phyloP scores from a whole-genome alignment of 2,329 filamentous ascomycete genomes.

The Botryotinia narcissicola region DNA sequence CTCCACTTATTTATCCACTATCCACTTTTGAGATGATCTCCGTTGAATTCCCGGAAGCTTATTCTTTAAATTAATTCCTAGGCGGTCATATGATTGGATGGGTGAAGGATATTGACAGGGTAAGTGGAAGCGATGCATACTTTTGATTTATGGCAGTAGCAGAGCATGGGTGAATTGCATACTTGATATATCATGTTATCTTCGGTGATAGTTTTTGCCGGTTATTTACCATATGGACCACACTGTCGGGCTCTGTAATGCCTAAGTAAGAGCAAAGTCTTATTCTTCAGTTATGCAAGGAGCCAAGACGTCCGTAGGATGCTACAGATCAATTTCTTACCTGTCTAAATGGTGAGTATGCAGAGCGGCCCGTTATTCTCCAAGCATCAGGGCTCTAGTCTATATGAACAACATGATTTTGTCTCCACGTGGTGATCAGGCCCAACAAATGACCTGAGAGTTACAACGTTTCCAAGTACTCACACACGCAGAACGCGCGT shows the following conservation, averaged over 20 bases:
- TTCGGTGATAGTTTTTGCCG: background rate
- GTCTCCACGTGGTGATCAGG: background rate
- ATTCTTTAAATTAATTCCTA: background rate
- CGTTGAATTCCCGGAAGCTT: background rate
- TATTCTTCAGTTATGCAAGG: background rate
- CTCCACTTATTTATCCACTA: background rate
- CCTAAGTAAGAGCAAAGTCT: background rate
- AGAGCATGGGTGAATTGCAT: background rate
- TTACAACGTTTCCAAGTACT: background rate
- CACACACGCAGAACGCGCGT: background rate
- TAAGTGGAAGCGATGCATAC: background rate
- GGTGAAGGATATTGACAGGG: background rate
- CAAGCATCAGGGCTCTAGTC: background rate
- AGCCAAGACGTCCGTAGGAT: background rate
- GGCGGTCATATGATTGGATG: background rate
- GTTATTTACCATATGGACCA: background rate
- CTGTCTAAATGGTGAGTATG: background rate
- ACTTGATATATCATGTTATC: background rate
- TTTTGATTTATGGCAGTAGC: background rate
- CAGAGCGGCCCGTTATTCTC: background rate
- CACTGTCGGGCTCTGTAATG: background rate
- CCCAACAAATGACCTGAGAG: background rate
- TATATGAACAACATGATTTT: background rate
- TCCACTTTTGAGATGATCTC: background rate
- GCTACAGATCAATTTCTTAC: background rate